Base-by-base conservation (phyloP, 495 filamentous ascomycete species). In the Penicillium subrubescens region DNA sequence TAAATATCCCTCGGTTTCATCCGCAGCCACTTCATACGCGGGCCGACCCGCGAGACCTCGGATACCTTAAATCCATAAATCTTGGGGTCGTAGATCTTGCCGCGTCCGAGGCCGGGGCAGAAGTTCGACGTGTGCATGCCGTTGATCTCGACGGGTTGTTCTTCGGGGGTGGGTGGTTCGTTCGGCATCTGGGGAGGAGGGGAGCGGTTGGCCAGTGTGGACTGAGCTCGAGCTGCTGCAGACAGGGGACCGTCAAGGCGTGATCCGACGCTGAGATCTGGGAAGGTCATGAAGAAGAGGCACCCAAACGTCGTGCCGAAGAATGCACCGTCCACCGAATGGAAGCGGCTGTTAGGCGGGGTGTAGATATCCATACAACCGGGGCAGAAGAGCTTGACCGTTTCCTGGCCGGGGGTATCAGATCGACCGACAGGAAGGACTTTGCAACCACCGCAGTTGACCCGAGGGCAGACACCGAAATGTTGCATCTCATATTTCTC, bases 231-330 rank as follows among this genome's bases (percentile, higher is more conserved):
- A 62, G 64, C 78, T 73, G 65, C 73, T 68, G 60, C 75, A 59
- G 63, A 72, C 27, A 71, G 52, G 4, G 71, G 58, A 29, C 60
- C 66, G 44, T 79, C 73, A 29, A 73, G 66, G 63, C 81, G 74
- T 43, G 76, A 68, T 46, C 75, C 74, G 53, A 98, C 86, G 63
- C 97, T 92, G 71, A 97, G 86, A 68, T 99, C 96, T 34, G 96
- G 94, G 77, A 97, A 99, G 29, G 93, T 99, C 82, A 99, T 94
- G 76, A 99, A 92, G 83, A 99, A 99, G 50, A 99, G 88, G 68
- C 87, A 89, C 51, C 88, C 92, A 73, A 99, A 99, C 0, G 95
- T 99, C 41, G 95, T 94, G 37, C 95, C 95, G 73, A 99, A 99
- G 81, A 97, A 99, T 17, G 95, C 94, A 25, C 95, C 95, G 69